Evolutionary conservation across 352 stramenopile genomes (phyloP).

Genomic region (Pythium coloratum): DNA sequence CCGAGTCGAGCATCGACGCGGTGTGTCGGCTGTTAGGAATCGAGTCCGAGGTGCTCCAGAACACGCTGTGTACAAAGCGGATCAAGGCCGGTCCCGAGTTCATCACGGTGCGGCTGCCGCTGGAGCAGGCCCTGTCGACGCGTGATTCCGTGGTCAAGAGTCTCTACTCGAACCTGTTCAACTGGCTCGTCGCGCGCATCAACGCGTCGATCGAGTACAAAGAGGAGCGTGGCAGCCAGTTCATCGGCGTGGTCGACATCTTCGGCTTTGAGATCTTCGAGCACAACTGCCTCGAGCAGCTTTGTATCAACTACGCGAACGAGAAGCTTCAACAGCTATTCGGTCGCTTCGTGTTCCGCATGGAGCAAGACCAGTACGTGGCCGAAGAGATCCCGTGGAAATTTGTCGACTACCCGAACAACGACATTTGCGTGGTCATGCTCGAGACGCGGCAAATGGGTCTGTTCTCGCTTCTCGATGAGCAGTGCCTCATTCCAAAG

Average conservation of each 20-base stretch:
- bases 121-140: constrained; percentile 69
- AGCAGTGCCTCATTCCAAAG: constrained; percentile 83
- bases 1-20: constrained; percentile 57
- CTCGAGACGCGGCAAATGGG: constrained; percentile 75
- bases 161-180: constrained; percentile 89
- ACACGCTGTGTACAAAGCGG: constrained; percentile 72
- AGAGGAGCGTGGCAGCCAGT: constrained; percentile 62
- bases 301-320: constrained; percentile 90
- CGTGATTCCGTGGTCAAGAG: constrained; percentile 88
- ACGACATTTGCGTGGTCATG: constrained; percentile 76
- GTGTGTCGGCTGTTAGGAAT: constrained; percentile 83
- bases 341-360: constrained; percentile 77
- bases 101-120: constrained; percentile 66
- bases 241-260: constrained; percentile 91
- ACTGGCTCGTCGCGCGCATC: constrained; percentile 94
- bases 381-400: constrained; percentile 87
- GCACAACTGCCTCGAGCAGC: constrained; percentile 90
- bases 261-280: constrained; percentile 92
- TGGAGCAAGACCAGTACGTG: constrained; percentile 86
- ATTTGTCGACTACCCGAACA: constrained; percentile 88
- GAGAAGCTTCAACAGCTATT: constrained; percentile 89
- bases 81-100: constrained; percentile 79
- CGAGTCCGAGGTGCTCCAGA: constrained; percentile 51
- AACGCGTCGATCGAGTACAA: constrained; percentile 91
- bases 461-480: constrained; percentile 82